Evolutionary conservation across 192 early-diverging fungal genomes (phyloP).

Genomic region (Obelidium mucronatum): DNA sequence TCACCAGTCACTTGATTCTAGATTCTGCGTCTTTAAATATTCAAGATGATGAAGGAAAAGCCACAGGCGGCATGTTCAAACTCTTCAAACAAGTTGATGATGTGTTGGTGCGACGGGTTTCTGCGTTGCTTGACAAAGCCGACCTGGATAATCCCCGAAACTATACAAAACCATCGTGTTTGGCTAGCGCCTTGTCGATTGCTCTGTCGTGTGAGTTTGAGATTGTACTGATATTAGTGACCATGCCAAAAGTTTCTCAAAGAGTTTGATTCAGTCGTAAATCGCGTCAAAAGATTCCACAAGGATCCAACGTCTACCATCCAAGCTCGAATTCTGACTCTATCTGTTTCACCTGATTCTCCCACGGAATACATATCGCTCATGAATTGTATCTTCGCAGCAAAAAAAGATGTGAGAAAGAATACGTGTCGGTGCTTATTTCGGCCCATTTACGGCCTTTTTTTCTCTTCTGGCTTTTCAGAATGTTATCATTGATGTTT

Average conservation of each 20-base stretch:
- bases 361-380: conserved; percentile 92
- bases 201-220: conserved; percentile 38
- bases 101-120: conserved; percentile 18
- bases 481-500: conserved; percentile 91
- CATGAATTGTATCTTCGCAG: conserved; percentile 99
- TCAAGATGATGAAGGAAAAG: neutral
- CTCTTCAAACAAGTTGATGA: conserved; percentile 55
- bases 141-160: neutral
- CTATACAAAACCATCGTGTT: conserved; percentile 29
- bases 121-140: neutral
- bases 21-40: neutral
- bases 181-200: conserved; percentile 43
- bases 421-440: no score
- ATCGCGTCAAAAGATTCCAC: conserved; percentile 63
- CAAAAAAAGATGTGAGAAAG: conserved; percentile 85
- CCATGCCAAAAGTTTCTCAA: no score
- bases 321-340: conserved; percentile 79
- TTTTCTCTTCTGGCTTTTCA: conserved; percentile 37
- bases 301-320: conserved; percentile 56
- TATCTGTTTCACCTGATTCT: conserved; percentile 88
- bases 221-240: neutral
- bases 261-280: conserved; percentile 73
- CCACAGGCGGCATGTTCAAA: conserved; percentile 49
- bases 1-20: conserved; percentile 12
- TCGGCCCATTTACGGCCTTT: no score